Evolutionary conservation across 495 filamentous ascomycete species (phyloP).

Genomic region (Xylaria scruposa): DNA sequence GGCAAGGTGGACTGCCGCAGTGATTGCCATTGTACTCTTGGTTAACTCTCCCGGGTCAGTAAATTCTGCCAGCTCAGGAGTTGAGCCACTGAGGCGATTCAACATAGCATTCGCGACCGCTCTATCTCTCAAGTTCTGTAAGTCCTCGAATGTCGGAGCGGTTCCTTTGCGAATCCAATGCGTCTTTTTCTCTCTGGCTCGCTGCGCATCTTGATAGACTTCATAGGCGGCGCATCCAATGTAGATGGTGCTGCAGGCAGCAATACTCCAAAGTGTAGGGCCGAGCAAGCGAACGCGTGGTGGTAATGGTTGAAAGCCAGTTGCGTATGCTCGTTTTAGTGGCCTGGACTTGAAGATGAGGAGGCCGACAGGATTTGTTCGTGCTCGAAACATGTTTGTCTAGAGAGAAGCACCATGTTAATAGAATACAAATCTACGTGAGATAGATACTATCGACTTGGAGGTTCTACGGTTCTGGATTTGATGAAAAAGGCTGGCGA

Average conservation of each 20-base stretch:
- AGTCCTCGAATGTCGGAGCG: slow-evolving; percentile 30
- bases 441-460: not conserved
- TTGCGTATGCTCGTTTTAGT: not conserved
- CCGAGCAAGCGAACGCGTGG: slow-evolving; percentile 33
- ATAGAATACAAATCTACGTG: not conserved
- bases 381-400: slow-evolving; percentile 16
- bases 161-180: not conserved
- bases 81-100: slow-evolving; percentile 1
- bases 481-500: not conserved
- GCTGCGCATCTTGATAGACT: slow-evolving; percentile 34
- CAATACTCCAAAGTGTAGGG: slow-evolving; percentile 38
- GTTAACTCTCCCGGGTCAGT: slow-evolving; percentile 25
- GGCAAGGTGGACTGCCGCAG: slow-evolving; percentile 25
- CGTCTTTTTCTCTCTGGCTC: slow-evolving; percentile 20
- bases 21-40: slow-evolving; percentile 26
- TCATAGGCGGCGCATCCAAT: slow-evolving; percentile 40
- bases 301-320: not conserved
- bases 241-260: slow-evolving; percentile 35
- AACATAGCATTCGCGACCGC: not conserved
- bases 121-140: slow-evolving; percentile 27
- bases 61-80: slow-evolving; percentile 15
- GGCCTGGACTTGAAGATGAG: not conserved
- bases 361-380: not conserved
- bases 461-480: not conserved
- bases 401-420: not conserved